Percentiles rank a stretch among this genome's conserved stretches.
Conservation (phyloP, 257 asterid genomes). For the Knoxia roxburghii region DNA sequence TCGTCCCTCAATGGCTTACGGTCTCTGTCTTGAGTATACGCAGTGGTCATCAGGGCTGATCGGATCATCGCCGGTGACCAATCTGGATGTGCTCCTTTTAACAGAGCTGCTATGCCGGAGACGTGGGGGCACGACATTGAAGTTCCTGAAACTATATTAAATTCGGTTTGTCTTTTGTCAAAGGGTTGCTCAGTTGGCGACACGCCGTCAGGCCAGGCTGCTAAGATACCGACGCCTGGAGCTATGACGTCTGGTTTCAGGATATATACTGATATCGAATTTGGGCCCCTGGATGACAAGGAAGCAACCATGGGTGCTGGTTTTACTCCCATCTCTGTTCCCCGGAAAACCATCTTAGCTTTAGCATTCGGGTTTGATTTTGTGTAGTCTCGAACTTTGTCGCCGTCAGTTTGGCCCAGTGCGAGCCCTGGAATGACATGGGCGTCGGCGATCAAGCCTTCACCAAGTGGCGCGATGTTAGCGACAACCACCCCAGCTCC, state of each 20-base stretch:
- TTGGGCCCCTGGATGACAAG: conserved; percentile 85
- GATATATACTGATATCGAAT: conserved; percentile 30
- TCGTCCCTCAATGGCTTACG: conserved; percentile 63
- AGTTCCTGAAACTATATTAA: conserved; percentile 72
- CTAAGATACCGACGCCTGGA: conserved; percentile 86
- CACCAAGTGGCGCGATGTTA: conserved; percentile 71
- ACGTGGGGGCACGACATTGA: conserved; percentile 96
- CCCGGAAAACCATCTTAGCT: conserved; percentile 57
- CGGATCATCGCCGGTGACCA: conserved; percentile 97
- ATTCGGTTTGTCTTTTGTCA: conserved; percentile 52
- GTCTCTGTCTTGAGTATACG: conserved; percentile 38
- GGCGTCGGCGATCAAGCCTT: conserved; percentile 77
- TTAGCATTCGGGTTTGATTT: conserved; percentile 43
- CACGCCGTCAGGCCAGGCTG: conserved; percentile 72
- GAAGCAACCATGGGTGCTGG: conserved; percentile 94
- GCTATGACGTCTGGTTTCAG: conserved; percentile 81
- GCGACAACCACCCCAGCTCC: conserved; percentile 73
- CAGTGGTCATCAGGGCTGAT: conserved; percentile 86
- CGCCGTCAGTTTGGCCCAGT: conserved; percentile 47
- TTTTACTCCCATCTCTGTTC: conserved; percentile 50
- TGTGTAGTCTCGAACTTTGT: conserved; percentile 35
- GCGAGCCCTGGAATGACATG: conserved; percentile 66
- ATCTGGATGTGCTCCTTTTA: conserved; percentile 80
- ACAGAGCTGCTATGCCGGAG: conserved; percentile 77
- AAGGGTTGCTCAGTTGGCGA: conserved; percentile 53